Base-by-base conservation (phyloP, 768 basidiomycete species). In the Strobilomyces confusus region DNA sequence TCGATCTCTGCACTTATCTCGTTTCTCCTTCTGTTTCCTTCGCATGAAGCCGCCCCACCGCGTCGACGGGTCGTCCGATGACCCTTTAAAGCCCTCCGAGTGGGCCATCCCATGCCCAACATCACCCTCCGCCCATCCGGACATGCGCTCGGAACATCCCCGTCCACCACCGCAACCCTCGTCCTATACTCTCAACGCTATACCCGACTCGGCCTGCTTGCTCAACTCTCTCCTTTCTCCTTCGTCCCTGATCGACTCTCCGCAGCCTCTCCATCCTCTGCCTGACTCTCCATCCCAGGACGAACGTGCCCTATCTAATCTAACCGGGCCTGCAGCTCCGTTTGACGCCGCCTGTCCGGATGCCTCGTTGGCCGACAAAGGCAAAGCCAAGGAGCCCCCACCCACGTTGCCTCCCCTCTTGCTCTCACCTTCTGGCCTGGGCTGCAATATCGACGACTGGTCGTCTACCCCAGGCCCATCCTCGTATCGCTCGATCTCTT, bases 351-450 rank as follows among this genome's bases (percentile, higher is more conserved):
- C 36, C 48, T 55, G 55, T n/a, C 32, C 25, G 33, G 56, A 63
- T 26, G 60, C 66, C 66, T 62, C 70, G 20, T 66, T 70, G 58
- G 41, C 54, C 57, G 65, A 61, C 62, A 89, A 86, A 71, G 82
- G 77, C 61, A 87, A 79, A 69, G 83, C 75, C 49, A 69, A 64
- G 60, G 72, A 75, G 63, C 54, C 64, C 32, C 80, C 84, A 43
- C 83, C 87, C 53, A 74, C 75, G 64, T 75, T 88, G 55, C 85
- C 87, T 54, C 85, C 87, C 56, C 73, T 88, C 54, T 71, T 77
- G 30, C 83, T 90, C 62, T 74, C 80, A 47, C 73, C 80, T 29
- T 72, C 84, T 34, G 74, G 75, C 51, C 73, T 87, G 56, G 71
- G 69, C 48, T 80, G 76, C 60, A 66, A 61, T 25, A 63, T 74